Evolutionary conservation across 176 grass and related monocot species (phyloP), one percentile per base, ranked within the genome.

Genomic region (Carex kokanica): DNA sequence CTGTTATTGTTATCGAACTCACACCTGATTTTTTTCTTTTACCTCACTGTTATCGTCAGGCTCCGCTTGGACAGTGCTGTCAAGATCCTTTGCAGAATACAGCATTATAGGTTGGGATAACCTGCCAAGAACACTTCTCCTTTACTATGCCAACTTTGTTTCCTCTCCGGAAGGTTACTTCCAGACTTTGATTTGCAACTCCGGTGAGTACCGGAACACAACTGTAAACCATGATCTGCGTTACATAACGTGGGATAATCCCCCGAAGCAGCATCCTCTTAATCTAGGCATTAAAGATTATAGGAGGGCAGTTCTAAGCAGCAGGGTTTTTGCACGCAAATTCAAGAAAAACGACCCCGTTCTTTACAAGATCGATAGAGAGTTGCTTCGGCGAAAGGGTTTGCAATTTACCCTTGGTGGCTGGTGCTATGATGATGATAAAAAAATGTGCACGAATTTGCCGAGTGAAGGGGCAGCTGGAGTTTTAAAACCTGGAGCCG

Each of bases 151-250:
- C 64, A 96, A 99, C 83, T 86, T 99, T 80, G 69, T 99, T 70
- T 99, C 97, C 8, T 91, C 97, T 49, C 97, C 97, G 7, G 97
- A 99, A 84, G 94, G 94, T 84, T 99, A 99, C 85, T 99, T 99
- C 89, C 97, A 99, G 86, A 99, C 97, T 17, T 54, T 93, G 83
- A 94, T 94, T 80, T 99, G 97, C 93, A 99, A 99, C 85, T 86
- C 93, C 5, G 68, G 89, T 13, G 9, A 67, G 10, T 93, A 89
- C 83, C 80, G 68, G 12, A 99, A 99, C 91, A 84, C 88, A 0
- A 93, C 93, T 0, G 89, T 92, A 0, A 99, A 95, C 88, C 85
- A 90, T 60, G 97, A 99, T 83, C 84, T 99, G 55, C 97, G 86
- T 66, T 96, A 85, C 82, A 91, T 99, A 83, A 71, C 49, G 0